Evolutionary conservation across 768 basidiomycete genomes (phyloP), one percentile per base, ranked within the genome.

Genomic region (Hericium coralloides): DNA sequence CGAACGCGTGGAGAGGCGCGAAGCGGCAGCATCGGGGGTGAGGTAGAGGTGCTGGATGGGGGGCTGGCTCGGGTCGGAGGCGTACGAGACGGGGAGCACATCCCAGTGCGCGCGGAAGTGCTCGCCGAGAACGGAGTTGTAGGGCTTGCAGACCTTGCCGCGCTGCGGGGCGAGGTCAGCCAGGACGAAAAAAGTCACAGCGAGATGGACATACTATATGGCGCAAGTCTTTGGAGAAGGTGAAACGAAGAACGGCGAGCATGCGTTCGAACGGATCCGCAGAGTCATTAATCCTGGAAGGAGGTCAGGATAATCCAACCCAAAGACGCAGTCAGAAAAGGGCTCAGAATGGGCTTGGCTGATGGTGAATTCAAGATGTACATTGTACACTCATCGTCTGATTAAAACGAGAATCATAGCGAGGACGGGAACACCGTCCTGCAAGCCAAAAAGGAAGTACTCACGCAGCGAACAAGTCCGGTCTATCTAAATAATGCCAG

Each of bases 211-310:
- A 65, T 63, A 90, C 91, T 51, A 95, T 74, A 66, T 91, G 93
- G 74, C 94, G 95, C 69, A 97, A 85, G 65, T 98, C 93, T 68
- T 97, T 97, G 51, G 91, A 88, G 69, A 95, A 92, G 6, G 84
- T 74, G 67, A 92, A 98, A 41, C 94, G 80, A 43, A 98, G 68
- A 4, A 91, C 88, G 41, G 93, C 87, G n/a, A 98, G 74, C 87
- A 98, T 95, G 43, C 95, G 83, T 62, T 94, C 89, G 61, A 99
- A 85, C n/a, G 92, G 85, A 68, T 95, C 92, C 37, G 85, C 79
- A 18, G 87, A 89, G 66, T 95, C 92, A 63, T 95, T 97, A 65
- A 98, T 90, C 39, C 94, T 97, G 69, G 5, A 41, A 14, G 39
- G 12, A 41, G 18, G 26, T 31, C 26, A 31, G 26, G 5, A 4